Evolutionary conservation across 2,329 filamentous ascomycete species (phyloP).

Genomic region (Ophiognomonia clavigignenti-juglandacearum): DNA sequence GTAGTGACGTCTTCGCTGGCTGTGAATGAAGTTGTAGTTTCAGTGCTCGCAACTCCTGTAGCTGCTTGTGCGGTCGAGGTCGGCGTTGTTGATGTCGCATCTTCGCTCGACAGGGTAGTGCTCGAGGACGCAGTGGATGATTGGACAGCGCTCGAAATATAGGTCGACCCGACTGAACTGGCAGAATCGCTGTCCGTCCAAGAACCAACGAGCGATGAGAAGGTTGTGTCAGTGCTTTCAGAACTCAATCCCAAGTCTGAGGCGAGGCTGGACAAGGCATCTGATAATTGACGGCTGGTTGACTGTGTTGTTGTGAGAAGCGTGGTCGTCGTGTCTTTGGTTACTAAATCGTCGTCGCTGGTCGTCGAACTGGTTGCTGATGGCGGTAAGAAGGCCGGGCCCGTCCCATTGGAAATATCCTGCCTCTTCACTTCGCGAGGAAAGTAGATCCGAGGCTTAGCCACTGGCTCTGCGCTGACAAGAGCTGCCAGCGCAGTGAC

Average conservation of each 20-base stretch:
- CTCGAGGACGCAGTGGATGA: background rate
- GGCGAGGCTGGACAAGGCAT: constrained; percentile 4
- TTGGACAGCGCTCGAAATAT: background rate
- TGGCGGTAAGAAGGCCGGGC: constrained; percentile 25
- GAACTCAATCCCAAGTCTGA: background rate
- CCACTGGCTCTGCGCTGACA: constrained; percentile 35
- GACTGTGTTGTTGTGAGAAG: background rate
- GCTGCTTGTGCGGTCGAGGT: background rate
- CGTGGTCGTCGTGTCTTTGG: constrained; percentile 8
- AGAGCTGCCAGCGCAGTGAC: constrained; percentile 43
- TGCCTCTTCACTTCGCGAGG: constrained; percentile 52
- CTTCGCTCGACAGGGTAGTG: background rate
- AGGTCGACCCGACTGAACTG: background rate
- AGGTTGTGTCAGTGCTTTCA: background rate
- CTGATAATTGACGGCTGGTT: constrained; percentile 5
- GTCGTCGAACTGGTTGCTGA: constrained; percentile 21
- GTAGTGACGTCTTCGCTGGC: background rate
- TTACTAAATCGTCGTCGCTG: constrained; percentile 13
- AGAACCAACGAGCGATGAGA: background rate
- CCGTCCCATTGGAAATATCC: constrained; percentile 39
- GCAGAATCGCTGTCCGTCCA: constrained; percentile 1
- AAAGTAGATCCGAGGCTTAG: constrained; percentile 51
- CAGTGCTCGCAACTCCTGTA: background rate
- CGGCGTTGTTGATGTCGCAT: background rate
- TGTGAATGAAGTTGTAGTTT: background rate